A percentile compares a stretch with the other conserved stretches of the same genome.
Evolutionary conservation across 768 basidiomycete genomes (phyloP).

Genomic region (Calocera viscosa): DNA sequence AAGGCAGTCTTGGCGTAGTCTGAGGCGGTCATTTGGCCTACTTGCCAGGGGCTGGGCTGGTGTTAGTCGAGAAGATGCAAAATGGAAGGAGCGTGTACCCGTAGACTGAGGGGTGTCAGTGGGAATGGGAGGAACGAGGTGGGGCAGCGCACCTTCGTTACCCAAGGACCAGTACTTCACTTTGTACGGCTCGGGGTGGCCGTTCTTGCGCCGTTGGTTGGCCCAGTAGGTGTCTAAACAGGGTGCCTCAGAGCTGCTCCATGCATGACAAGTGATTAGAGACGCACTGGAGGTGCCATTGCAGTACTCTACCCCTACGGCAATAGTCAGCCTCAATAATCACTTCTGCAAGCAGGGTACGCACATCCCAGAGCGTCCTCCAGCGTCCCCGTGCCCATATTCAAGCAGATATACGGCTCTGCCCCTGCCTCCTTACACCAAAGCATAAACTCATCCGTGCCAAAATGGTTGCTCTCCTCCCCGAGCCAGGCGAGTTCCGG

Average conservation of each 20-base stretch:
- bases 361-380: constrained; percentile 44
- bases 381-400: constrained; percentile 52
- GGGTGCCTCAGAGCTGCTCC: constrained; percentile 21
- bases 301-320: constrained; percentile 44
- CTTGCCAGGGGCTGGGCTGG: constrained; percentile 31
- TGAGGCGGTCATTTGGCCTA: constrained; percentile 43
- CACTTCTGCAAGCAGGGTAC: neutral
- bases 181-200: constrained; percentile 42
- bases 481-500: constrained; percentile 51
- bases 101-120: neutral
- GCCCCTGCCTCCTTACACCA: constrained; percentile 41
- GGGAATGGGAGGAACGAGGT: neutral
- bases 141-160: constrained; percentile 11
- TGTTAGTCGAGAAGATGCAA: neutral
- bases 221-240: constrained; percentile 40
- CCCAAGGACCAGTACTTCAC: constrained; percentile 25
- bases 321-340: neutral
- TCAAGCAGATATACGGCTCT: constrained; percentile 49
- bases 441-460: constrained; percentile 44
- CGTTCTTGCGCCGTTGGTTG: constrained; percentile 46
- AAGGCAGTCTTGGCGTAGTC: constrained; percentile 46
- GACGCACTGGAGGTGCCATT: constrained; percentile 36
- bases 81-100: neutral
- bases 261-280: constrained; percentile 1
- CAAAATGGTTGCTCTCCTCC: constrained; percentile 50